Conservation (phyloP, 495 filamentous ascomycete species). For the Hypoxylon fragiforme region DNA sequence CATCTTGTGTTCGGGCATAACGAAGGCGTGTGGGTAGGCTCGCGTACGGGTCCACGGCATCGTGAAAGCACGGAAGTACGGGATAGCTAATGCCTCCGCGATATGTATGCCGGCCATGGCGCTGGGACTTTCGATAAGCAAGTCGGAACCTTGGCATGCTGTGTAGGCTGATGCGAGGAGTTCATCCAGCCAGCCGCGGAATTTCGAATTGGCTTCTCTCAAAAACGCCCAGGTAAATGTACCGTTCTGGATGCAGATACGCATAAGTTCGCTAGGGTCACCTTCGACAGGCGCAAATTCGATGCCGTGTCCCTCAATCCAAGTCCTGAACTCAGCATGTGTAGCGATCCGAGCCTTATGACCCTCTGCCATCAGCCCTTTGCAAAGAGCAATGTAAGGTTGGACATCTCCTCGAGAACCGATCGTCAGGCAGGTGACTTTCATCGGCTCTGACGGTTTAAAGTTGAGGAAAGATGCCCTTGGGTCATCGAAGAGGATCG, state of each 20-base stretch:
- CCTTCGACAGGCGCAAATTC: constrained; percentile 86
- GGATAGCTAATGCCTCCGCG: constrained; percentile 90
- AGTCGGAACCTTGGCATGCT: constrained; percentile 83
- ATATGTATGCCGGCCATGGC: constrained; percentile 99
- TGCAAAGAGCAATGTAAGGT: constrained; percentile 95
- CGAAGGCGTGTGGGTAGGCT: constrained; percentile 96
- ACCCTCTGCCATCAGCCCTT: constrained; percentile 83
- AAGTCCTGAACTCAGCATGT: constrained; percentile 83
- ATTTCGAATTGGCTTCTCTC: constrained; percentile 81
- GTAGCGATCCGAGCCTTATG: constrained; percentile 89
- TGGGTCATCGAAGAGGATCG: constrained; percentile 90
- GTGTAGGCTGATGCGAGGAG: constrained; percentile 81
- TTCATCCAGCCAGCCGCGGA: constrained; percentile 91
- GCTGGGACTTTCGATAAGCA: constrained; percentile 93
- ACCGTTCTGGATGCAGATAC: constrained; percentile 92
- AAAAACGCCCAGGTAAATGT: constrained; percentile 96
- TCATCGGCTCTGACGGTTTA: constrained; percentile 79
- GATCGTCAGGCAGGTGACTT: constrained; percentile 93
- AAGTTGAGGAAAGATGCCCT: constrained; percentile 92
- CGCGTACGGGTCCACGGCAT: constrained; percentile 98
- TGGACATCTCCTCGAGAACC: constrained; percentile 96
- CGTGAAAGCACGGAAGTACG: constrained; percentile 96
- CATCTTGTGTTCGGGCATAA: constrained; percentile 91
- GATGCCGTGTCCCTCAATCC: constrained; percentile 90
- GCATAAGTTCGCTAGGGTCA: constrained; percentile 92